These are phyloP conservation scores for Sarocladium brachiariae DNA, from an alignment of 2,329 filamentous ascomycete species.

Conservation along the genomic window DNA sequence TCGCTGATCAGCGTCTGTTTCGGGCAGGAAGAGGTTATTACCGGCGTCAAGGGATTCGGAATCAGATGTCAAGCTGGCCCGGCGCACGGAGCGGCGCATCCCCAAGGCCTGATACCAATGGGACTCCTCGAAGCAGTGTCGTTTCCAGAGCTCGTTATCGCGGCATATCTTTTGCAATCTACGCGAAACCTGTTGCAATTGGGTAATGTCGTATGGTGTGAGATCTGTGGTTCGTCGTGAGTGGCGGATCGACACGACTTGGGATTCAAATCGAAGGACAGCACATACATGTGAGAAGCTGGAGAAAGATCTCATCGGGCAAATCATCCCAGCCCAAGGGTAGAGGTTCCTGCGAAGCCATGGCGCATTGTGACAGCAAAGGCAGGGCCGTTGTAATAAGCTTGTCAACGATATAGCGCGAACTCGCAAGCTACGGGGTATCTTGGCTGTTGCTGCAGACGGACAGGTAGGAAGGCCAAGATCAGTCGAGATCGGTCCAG, in stretches of 20 bases:
- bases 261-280: slow-evolving; percentile 10
- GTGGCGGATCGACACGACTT: slow-evolving; percentile 15
- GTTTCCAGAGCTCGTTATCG: slow-evolving; percentile 71
- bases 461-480: no score
- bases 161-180: slow-evolving; percentile 60
- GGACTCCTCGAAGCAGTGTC: slow-evolving; percentile 66
- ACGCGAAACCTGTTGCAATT: slow-evolving; percentile 62
- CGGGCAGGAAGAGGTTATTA: background rate
- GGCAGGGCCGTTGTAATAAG: background rate
- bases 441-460: no score
- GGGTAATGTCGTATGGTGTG: slow-evolving; percentile 42
- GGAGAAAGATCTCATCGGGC: slow-evolving; percentile 57
- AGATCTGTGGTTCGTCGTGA: slow-evolving; percentile 22
- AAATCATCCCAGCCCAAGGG: slow-evolving; percentile 38
- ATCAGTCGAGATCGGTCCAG: no score
- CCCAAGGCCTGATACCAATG: slow-evolving; percentile 56
- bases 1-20: background rate
- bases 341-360: slow-evolving; percentile 7
- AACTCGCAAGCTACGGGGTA: no score
- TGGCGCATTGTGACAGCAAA: slow-evolving; percentile 9
- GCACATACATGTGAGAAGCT: slow-evolving; percentile 54
- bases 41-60: slow-evolving; percentile 23
- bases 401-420: no score
- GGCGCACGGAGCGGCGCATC: slow-evolving; percentile 18
- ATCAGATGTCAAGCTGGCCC: background rate